Evolutionary conservation across 148 eudicot species (phyloP).

Genomic region (Suaeda aralocaspica): DNA sequence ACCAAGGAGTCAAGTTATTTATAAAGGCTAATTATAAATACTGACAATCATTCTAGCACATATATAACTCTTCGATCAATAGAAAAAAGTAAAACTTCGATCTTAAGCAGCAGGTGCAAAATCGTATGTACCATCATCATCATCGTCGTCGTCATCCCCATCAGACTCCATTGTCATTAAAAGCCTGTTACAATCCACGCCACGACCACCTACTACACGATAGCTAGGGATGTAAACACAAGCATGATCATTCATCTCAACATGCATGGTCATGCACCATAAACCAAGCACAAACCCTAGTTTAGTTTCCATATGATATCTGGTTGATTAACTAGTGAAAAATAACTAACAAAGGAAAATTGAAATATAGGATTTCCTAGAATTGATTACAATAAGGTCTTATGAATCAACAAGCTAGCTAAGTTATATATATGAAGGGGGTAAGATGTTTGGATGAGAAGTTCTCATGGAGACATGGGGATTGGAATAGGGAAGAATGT

Average conservation of each 20-base stretch:
- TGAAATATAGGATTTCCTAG: not conserved
- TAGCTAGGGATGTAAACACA: not conserved
- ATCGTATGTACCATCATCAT: slow-evolving; percentile 15
- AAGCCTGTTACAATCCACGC: not conserved
- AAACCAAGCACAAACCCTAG: not conserved
- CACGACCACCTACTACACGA: not conserved
- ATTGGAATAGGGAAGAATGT: slow-evolving; percentile 1
- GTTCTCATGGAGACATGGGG: not conserved
- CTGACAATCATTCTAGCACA: too few species aligned
- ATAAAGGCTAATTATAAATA: not conserved
- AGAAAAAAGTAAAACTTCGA: too few species aligned
- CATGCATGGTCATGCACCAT: not conserved
- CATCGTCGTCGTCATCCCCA: not conserved
- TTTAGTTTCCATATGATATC: not conserved
- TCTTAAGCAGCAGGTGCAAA: slow-evolving; percentile 17
- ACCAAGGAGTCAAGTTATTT: too few species aligned
- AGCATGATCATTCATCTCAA: not conserved
- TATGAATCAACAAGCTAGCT: not conserved
- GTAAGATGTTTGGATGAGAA: not conserved
- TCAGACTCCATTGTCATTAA: not conserved
- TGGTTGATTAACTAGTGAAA: not conserved
- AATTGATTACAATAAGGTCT: not conserved
- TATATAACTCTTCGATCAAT: too few species aligned
- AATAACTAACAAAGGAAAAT: not conserved
- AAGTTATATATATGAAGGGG: not conserved